A percentile compares a stretch with the other conserved stretches of the same genome.
Conservation (phyloP, 2,329 filamentous ascomycete species). For the Hypocreales sp. region DNA sequence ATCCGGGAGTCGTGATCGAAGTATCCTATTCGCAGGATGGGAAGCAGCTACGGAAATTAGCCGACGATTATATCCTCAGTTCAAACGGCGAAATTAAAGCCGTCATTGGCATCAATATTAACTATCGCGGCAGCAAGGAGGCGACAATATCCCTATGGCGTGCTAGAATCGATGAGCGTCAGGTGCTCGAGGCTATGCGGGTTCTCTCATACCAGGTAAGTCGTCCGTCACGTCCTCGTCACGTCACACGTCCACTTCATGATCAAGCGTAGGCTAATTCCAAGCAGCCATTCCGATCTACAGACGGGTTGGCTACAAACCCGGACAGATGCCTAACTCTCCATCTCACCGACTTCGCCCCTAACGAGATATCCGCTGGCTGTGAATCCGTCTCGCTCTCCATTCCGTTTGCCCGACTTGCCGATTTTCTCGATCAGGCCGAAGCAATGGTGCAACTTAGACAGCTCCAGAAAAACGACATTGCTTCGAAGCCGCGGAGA, state of each 20-base stretch:
- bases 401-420: background rate
- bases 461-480: background rate
- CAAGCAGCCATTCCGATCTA: background rate
- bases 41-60: slow-evolving; percentile 5
- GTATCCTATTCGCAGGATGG: slow-evolving; percentile 7
- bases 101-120: slow-evolving; percentile 7
- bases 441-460: too few relatives aligned
- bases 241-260: background rate
- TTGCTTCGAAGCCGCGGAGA: background rate
- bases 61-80: slow-evolving; percentile 7
- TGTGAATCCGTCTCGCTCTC: background rate
- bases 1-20: slow-evolving; percentile 6
- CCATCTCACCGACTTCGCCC: background rate
- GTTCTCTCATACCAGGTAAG: background rate
- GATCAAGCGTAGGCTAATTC: background rate
- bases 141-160: slow-evolving; percentile 6
- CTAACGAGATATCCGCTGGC: background rate
- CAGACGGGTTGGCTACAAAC: background rate
- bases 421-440: background rate
- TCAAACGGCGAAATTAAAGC: slow-evolving; percentile 7
- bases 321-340: background rate
- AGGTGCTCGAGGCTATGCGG: background rate
- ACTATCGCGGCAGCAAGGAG: slow-evolving; percentile 1
- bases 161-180: background rate
- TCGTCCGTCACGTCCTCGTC: too few relatives aligned